Percentiles rank a stretch among this genome's conserved stretches.
phyloP scores from a whole-genome alignment of 345 rosid species.

The Physaria fendleri region DNA sequence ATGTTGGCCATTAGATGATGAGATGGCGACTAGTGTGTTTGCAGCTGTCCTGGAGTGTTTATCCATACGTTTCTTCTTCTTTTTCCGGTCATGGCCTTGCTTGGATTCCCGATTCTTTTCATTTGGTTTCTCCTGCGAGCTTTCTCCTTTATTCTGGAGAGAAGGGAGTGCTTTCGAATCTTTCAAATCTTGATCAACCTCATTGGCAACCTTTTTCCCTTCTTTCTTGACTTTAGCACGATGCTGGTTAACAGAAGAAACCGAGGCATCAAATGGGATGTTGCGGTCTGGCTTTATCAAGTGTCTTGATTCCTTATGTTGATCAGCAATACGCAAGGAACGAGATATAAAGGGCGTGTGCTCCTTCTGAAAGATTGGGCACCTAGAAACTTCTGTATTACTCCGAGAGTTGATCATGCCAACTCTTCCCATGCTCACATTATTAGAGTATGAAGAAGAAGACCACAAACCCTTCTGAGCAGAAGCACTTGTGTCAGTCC shows the following conservation, averaged over 20 bases:
- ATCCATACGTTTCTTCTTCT: too few species aligned
- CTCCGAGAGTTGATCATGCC: constrained; percentile 32
- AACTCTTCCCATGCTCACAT: constrained; percentile 32
- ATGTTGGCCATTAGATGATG: too few species aligned
- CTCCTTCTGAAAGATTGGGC: too few species aligned
- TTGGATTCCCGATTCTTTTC: too few species aligned
- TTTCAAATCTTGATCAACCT: constrained; percentile 32
- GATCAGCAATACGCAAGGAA: too few species aligned
- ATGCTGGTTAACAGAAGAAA: constrained; percentile 39
- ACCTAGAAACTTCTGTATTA: too few species aligned
- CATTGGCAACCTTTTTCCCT: constrained; percentile 27
- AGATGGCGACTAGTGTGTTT: too few species aligned
- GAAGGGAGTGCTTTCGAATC: constrained; percentile 56
- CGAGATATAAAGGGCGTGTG: too few species aligned
- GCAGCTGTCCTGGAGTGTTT: too few species aligned
- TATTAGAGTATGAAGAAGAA: constrained; percentile 31
- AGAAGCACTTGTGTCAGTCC: not conserved
- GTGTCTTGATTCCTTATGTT: too few species aligned
- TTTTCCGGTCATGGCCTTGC: too few species aligned
- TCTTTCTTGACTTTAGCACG: constrained; percentile 7
- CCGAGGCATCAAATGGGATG: constrained; percentile 65
- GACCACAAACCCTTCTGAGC: constrained; percentile 32
- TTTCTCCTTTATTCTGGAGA: constrained; percentile 29
- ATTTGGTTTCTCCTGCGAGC: constrained; percentile 22
- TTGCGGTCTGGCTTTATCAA: constrained; percentile 41